These are phyloP conservation scores for Fusarium sp. DNA, from an alignment of 2,329 filamentous ascomycete species.

Conservation along the genomic window DNA sequence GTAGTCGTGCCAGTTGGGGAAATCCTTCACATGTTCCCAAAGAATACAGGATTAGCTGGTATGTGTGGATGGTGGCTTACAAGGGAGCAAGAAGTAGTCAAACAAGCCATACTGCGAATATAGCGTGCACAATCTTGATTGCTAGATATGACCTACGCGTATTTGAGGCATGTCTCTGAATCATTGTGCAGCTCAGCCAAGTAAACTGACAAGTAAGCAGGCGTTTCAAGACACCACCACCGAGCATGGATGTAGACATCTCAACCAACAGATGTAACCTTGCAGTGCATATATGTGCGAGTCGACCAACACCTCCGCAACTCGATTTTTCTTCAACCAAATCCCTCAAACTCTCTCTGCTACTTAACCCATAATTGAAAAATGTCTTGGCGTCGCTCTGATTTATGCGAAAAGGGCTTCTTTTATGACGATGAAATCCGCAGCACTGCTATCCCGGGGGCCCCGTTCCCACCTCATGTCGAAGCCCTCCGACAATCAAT, in stretches of 20 bases:
- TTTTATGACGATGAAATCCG: not conserved
- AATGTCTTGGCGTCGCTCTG: not conserved
- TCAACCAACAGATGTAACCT: constrained; percentile 3
- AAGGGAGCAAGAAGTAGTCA: no score
- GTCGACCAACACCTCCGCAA: rapidly evolving
- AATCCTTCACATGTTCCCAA: not conserved
- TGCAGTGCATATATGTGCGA: not conserved
- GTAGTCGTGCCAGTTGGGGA: not conserved
- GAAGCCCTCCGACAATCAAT: not conserved
- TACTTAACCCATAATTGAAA: rapidly evolving
- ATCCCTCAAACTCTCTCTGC: rapidly evolving
- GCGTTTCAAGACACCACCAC: not conserved
- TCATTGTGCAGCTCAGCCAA: not conserved
- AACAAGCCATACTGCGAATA: no score
- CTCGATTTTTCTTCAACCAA: no score
- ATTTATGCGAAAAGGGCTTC: not conserved
- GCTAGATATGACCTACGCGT: rapidly evolving
- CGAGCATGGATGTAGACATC: not conserved
- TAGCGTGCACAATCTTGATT: rapidly evolving
- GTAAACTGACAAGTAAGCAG: not conserved
- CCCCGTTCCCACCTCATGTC: not conserved
- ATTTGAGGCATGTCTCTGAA: rapidly evolving
- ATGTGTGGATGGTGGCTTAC: no score
- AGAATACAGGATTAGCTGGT: no score
- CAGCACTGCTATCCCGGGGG: rapidly evolving